Evolutionary conservation across 768 basidiomycete genomes (phyloP), one percentile per base, ranked within the genome.

Genomic region (Psilocybe tampanensis): DNA sequence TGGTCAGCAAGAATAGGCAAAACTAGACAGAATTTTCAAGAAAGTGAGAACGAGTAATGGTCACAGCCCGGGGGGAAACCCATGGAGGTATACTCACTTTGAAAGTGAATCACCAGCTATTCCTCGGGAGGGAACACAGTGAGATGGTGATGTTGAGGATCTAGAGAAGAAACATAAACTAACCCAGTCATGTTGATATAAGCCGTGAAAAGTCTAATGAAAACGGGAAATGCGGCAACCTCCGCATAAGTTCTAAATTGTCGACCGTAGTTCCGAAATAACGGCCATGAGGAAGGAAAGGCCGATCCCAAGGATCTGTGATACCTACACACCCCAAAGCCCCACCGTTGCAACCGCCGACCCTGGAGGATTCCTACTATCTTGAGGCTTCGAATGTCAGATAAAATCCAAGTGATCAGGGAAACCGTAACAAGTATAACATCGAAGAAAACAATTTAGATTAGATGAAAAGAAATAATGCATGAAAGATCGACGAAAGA

Each of bases 151-250:
- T 29, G 42, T 42, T 41, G 36, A 36, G 39, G 47, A 26, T 21
- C 32, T 17, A 32, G 29, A 44, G n/a, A 34, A 34, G 19, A 50
- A 24, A 33, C 26, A 34, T 19, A 9, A 39, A 47, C 32, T 56
- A 49, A 39, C 41, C 52, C 48, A 55, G 43, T 47, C 43, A 45
- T 47, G 42, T 49, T 36, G 52, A 33, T 52, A n/a, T 3, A 54
- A 57, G 17, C 39, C 58, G 53, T 59, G 47, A 47, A 57, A 58
- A 54, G 52, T 54, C 55, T 54, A 61, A 56, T 54, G 48, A 51
- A 57, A 55, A 54, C 18, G 45, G 39, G 41, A 51, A 45, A 52
- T 11, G 58, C 54, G 54, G 51, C 54, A 58, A 52, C 60, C 24
- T 50, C 57, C 60, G 42, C 56, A 52, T 47, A 47, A 11, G 43